These are phyloP conservation scores for Gymnopilus junonius DNA, from an alignment of 768 basidiomycete species.

Conservation along the genomic window DNA sequence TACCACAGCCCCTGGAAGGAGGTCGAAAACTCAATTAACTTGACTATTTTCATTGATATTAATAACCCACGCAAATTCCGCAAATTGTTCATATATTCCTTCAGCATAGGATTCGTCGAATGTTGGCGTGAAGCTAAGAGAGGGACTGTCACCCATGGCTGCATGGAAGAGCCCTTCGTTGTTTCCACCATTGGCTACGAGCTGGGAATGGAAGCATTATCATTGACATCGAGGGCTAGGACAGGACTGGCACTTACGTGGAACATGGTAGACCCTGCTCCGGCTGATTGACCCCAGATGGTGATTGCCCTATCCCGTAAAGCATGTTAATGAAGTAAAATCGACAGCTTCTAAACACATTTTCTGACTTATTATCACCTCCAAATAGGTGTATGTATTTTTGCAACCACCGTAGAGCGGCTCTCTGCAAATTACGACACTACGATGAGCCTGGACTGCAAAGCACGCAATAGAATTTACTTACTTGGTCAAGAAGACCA, in stretches of 20 bases:
- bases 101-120: constrained; percentile 39
- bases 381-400: constrained; percentile 40
- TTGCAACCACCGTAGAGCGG: constrained; percentile 43
- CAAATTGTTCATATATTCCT: constrained; percentile 39
- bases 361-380: constrained; percentile 37
- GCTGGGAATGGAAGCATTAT: constrained; percentile 23
- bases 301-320: constrained; percentile 36
- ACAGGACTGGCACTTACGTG: constrained; percentile 29
- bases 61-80: constrained; percentile 36
- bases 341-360: not conserved
- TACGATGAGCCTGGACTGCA: not conserved
- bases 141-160: constrained; percentile 49
- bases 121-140: constrained; percentile 38
- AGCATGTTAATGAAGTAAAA: not conserved
- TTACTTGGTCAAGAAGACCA: constrained; percentile 45
- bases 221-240: not conserved
- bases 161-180: constrained; percentile 42
- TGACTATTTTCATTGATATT: not conserved
- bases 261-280: constrained; percentile 46
- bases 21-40: not conserved
- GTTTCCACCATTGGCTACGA: constrained; percentile 43
- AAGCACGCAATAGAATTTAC: not conserved
- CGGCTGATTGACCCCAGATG: constrained; percentile 48
- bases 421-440: constrained; percentile 25
- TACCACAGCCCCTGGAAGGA: constrained; percentile 32